Conservation (phyloP, 371 early-diverging fungal genomes). For the Synchytrium microbalum region DNA sequence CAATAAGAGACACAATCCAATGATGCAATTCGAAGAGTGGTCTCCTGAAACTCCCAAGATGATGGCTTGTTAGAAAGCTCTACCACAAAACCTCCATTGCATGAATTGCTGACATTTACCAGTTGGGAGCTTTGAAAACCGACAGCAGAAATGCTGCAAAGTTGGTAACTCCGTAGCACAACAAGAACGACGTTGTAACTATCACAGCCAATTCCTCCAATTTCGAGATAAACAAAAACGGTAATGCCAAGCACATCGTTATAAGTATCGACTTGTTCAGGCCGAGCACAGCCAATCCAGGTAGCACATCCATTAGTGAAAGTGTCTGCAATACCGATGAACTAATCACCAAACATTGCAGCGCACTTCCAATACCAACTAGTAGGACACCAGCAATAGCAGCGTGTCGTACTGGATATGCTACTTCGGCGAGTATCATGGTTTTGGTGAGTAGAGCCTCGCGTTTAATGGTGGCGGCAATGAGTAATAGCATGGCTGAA, state of each 20-base stretch:
- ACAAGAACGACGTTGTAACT: constrained; percentile 13
- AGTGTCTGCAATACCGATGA: constrained; percentile 5
- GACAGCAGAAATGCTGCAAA: constrained; percentile 1
- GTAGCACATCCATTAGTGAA: not conserved
- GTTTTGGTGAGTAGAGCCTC: constrained; percentile 5
- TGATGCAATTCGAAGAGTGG: constrained; percentile 3
- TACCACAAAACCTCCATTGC: no score
- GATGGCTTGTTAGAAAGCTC: no score
- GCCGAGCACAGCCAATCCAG: not conserved
- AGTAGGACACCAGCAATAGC: constrained; percentile 9
- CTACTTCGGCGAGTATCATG: constrained; percentile 8
- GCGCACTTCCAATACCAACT: constrained; percentile 10
- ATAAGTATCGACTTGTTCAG: not conserved
- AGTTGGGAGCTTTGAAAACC: constrained; percentile 1
- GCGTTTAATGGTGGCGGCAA: constrained; percentile 9
- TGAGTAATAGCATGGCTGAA: constrained; percentile 2
- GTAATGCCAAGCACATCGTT: constrained; percentile 9
- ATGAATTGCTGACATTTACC: not conserved
- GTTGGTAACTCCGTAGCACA: constrained; percentile 2
- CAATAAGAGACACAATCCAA: not conserved
- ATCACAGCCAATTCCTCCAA: constrained; percentile 13
- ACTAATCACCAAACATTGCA: constrained; percentile 1
- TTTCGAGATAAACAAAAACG: constrained; percentile 9
- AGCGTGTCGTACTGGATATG: constrained; percentile 8
- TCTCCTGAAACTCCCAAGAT: no score